Evolutionary conservation across 2,329 filamentous ascomycete species (phyloP), one percentile per base, ranked within the genome.

Genomic region (Botryotinia calthae): DNA sequence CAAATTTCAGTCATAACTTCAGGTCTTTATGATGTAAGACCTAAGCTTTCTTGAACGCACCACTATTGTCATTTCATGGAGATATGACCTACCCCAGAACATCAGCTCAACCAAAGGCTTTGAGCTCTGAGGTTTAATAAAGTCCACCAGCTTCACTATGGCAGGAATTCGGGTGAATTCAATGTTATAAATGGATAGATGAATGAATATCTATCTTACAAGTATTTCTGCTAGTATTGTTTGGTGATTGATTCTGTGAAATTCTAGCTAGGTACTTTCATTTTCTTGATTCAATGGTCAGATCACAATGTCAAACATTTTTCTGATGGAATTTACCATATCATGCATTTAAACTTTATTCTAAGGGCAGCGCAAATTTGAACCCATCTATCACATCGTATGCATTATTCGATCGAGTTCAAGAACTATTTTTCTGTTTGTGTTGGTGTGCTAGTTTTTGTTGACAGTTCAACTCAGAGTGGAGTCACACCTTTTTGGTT

Each of bases 161-260:
- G 10, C n/a, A 68, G 40, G n/a, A 56, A 68, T 56, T 20, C 56
- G 48, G 65, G n/a, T 20, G 28, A n/a, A 44, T 48, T 31, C n/a
- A 56, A 31, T 68, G 18, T 56, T n/a, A 56, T 40, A 56, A 25
- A 68, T 51, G 48, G 51, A 56, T 68, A 56, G 65, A 68, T 31
- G 46, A 68, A 68, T 68, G 65, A 37, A 68, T 68, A 56, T 56
- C 51, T 56, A 68, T 56, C 18, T 42, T 18, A 56, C 6, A 42
- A 56, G 48, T 56, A 25, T 31, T 58, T 42, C 48, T 56, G 31
- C 46, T 56, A 20, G 18, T 56, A 18, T 42, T 20, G 9, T 67
- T 22, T 10, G 25, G 25, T 66, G 46, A 66, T 42, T n/a, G 14
- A 1, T 56, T 42, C 34, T n/a, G 51, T 68, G 51, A 56, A 18